These are phyloP conservation scores for Coprinopsis marcescibilis DNA, from an alignment of 768 basidiomycete genomes.

Conservation along the genomic window DNA sequence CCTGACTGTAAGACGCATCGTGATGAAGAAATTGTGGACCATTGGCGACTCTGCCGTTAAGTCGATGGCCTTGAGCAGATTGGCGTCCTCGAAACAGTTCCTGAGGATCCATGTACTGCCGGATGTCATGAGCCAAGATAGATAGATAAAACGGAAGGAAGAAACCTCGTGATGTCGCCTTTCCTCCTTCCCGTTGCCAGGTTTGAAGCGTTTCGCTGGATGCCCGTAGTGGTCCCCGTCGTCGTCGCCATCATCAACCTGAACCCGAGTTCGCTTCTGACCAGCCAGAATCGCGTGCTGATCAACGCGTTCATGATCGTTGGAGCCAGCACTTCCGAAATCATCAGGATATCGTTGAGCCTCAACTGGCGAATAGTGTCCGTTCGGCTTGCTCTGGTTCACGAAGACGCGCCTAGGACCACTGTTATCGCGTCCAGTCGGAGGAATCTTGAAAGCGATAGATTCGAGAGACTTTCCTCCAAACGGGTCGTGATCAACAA, in stretches of 20 bases:
- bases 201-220: slow-evolving; percentile 17
- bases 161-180: slow-evolving; percentile 1
- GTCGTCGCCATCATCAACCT: slow-evolving; percentile 13
- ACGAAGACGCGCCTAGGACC: slow-evolving; percentile 13
- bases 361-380: background rate
- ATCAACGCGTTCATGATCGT: slow-evolving; percentile 14
- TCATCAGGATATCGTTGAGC: slow-evolving; percentile 1
- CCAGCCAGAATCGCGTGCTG: slow-evolving; percentile 2
- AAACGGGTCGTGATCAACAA: background rate
- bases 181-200: slow-evolving; percentile 4
- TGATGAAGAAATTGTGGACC: background rate
- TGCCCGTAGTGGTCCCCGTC: slow-evolving; percentile 4
- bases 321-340: slow-evolving; percentile 8
- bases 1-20: background rate
- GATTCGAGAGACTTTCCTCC: background rate
- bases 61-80: background rate
- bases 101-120: background rate
- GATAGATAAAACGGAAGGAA: background rate
- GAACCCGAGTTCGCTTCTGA: slow-evolving; percentile 15
- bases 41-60: background rate
- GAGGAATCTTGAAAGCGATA: background rate
- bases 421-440: background rate
- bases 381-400: background rate
- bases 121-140: background rate
- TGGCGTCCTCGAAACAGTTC: background rate